Base-by-base conservation (phyloP, 495 filamentous ascomycete species). In the Hyaloscypha variabilis region DNA sequence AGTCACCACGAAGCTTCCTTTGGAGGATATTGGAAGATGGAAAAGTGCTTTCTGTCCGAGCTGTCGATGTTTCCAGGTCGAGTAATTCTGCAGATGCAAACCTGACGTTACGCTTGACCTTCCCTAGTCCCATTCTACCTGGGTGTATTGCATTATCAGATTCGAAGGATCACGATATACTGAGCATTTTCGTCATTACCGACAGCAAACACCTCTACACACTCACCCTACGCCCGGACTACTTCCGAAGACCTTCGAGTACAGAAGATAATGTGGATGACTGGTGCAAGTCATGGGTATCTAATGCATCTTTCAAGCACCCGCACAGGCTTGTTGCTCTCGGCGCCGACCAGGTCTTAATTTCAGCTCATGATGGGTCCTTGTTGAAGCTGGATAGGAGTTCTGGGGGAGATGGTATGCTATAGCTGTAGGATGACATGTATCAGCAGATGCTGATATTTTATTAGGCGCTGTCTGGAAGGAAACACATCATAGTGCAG, bases 21-120 rank as follows among this genome's bases (percentile, higher is more conserved):
- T 99, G 96, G 94, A 82, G 95, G 60, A 82, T 99, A 23, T 77
- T 97, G 66, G 89, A 96, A 72, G 87, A 89, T 70, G 87, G 87
- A 71, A 91, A 85, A 69, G 82, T 93, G 53, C 81, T 99, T 60
- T 92, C 93, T 74, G 81, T 99, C 59, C 90, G 91, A 75, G 88
- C 87, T 36, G 87, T 89, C 70, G 95, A 98, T 77, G 76, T 97
- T 63, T 88, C 84, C 39, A 94, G 90, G 74, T 82, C 87, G 57
- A 81, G 83, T 23, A 81, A 86, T 28, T 82, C 85, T 30, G 76
- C 81, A 55, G 82, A 86, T 68, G 89, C 93, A 71, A 89, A 89
- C 58, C 84, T 91, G 24, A 91, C 89, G 3, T 78, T 98, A 58
- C 86, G 90, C 67, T 82, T 99, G 64, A 81, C 83, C 65, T 96